A percentile compares a stretch with the other conserved stretches of the same genome.
phyloP scores from a whole-genome alignment of 2,329 filamentous ascomycete genomes.

The Sordariomycetes sp. region DNA sequence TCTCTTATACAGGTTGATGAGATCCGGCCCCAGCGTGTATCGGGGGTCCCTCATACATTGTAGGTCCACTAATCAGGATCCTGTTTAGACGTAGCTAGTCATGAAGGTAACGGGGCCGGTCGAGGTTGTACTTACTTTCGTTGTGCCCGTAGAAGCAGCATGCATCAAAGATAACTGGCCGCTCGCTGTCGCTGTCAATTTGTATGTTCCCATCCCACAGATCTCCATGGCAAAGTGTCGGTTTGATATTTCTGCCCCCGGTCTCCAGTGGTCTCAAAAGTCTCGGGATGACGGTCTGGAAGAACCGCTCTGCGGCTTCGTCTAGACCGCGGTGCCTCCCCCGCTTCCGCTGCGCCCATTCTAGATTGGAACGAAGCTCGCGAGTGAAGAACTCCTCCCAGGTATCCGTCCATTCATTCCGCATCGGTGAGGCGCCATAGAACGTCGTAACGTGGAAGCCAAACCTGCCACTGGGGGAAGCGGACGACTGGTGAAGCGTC shows the following conservation, averaged over 20 bases:
- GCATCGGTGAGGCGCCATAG: constrained; percentile 10
- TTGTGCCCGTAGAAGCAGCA: constrained; percentile 25
- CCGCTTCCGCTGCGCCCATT: constrained; percentile 13
- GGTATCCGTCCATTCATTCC: constrained; percentile 6
- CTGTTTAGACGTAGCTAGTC: background rate
- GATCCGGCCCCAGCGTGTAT: background rate
- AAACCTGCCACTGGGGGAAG: constrained; percentile 20
- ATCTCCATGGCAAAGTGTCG: constrained; percentile 28
- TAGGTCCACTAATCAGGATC: constrained; percentile 1
- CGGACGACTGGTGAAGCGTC: background rate
- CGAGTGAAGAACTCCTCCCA: constrained; percentile 11
- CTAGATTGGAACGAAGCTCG: constrained; percentile 13
- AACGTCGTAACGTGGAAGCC: constrained; percentile 22
- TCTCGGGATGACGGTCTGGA: constrained; percentile 29
- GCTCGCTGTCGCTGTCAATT: constrained; percentile 13
- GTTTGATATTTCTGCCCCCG: constrained; percentile 23
- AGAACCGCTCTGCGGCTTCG: constrained; percentile 14
- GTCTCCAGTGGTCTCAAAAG: constrained; percentile 27
- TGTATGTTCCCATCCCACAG: constrained; percentile 24
- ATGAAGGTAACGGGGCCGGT: background rate
- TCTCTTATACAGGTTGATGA: background rate
- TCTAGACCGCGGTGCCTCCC: constrained; percentile 16
- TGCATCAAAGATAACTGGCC: constrained; percentile 22
- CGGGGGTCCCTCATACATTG: constrained; percentile 3
- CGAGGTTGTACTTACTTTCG: constrained; percentile 16